phyloP scores from a whole-genome alignment of 108 stramenopile species.

The Skeletonema grethae region DNA sequence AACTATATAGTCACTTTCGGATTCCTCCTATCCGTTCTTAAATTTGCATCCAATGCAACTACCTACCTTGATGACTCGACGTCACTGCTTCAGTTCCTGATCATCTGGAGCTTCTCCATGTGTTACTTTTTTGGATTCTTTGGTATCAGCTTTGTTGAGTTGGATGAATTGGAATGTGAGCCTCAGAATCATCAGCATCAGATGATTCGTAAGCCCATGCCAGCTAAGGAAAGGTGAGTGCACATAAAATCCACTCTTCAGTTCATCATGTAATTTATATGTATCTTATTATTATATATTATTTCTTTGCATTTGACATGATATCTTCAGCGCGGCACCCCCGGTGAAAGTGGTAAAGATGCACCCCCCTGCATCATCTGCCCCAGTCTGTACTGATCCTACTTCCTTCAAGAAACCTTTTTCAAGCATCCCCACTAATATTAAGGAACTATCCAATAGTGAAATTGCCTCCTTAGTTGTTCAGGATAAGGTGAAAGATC shows the following conservation, averaged over 20 bases:
- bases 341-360: slow-evolving; percentile 53
- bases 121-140: slow-evolving; percentile 98
- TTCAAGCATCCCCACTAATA: slow-evolving; percentile 23
- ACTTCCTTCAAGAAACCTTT: slow-evolving; percentile 50
- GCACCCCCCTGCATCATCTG: slow-evolving; percentile 64
- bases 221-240: slow-evolving; percentile 24
- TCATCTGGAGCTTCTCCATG: slow-evolving; percentile 78
- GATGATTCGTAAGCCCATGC: not conserved
- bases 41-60: slow-evolving; percentile 63
- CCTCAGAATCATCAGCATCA: slow-evolving; percentile 37
- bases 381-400: slow-evolving; percentile 81
- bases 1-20: slow-evolving; percentile 58
- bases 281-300: not conserved
- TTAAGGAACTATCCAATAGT: slow-evolving; percentile 61
- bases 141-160: slow-evolving; percentile 90
- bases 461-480: slow-evolving; percentile 83
- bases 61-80: slow-evolving; percentile 64
- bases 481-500: slow-evolving; percentile 87
- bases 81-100: slow-evolving; percentile 64
- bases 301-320: slow-evolving; percentile 3
- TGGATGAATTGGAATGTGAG: slow-evolving; percentile 46
- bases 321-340: slow-evolving; percentile 17
- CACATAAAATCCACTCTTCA: slow-evolving; percentile 7
- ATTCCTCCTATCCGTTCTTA: slow-evolving; percentile 64
- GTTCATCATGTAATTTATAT: not conserved